Evolutionary conservation across 345 rosid species (phyloP).

Genomic region (Aethionema arabicum): DNA sequence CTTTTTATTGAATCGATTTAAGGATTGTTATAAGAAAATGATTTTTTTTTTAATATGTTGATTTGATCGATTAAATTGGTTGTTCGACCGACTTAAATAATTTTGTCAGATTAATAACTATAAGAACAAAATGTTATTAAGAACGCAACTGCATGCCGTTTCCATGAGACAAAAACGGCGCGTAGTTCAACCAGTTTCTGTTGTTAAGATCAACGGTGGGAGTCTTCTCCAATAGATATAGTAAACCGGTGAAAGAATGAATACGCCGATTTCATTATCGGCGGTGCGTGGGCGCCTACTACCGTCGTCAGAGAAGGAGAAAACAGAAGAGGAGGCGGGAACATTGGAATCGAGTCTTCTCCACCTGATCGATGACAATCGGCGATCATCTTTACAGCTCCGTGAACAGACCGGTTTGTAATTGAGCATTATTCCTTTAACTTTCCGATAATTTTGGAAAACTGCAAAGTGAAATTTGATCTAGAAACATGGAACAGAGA

Average conservation of each 20-base stretch:
- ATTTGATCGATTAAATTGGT: no score
- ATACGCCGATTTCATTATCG: conserved; percentile 38
- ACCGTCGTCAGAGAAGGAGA: conserved; percentile 33
- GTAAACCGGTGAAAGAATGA: conserved; percentile 34
- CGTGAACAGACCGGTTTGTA: conserved; percentile 58
- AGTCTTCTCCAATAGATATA: background rate
- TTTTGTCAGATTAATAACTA: no score
- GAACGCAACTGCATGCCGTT: conserved; percentile 24
- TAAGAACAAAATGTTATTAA: background rate
- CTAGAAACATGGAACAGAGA: conserved; percentile 38
- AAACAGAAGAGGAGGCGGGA: conserved; percentile 36
- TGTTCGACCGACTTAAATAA: no score
- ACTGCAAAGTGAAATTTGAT: background rate
- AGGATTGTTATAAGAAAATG: background rate
- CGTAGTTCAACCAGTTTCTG: conserved; percentile 9
- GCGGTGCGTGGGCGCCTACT: conserved; percentile 41
- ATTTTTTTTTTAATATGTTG: no score
- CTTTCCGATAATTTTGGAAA: background rate
- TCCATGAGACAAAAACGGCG: conserved; percentile 8
- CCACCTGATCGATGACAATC: conserved; percentile 59
- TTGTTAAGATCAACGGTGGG: no score
- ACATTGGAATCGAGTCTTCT: conserved; percentile 62
- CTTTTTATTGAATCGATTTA: no score
- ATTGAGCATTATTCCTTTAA: background rate
- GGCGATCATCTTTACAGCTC: conserved; percentile 55